Evolutionary conservation across 148 eudicot genomes (phyloP).

Genomic region (Suaeda aralocaspica): DNA sequence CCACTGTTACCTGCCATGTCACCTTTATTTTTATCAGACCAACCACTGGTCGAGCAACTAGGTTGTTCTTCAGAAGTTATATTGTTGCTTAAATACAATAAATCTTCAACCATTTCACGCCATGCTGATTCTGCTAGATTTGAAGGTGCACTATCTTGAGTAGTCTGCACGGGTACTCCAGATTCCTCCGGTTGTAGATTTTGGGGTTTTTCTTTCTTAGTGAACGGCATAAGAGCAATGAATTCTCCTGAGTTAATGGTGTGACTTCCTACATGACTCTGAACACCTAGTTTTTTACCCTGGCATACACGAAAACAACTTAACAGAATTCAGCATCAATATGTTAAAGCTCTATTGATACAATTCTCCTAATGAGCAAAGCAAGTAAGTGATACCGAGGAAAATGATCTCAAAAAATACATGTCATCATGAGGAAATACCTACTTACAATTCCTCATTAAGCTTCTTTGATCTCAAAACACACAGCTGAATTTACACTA

Average conservation of each 20-base stretch:
- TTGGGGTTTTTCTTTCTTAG: constrained; percentile 46
- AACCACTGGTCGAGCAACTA: constrained; percentile 16
- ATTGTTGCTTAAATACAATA: constrained; percentile 37
- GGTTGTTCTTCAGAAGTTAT: constrained; percentile 24
- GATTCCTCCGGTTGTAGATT: constrained; percentile 29
- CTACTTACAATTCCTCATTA: too few species aligned
- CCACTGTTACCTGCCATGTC: constrained; percentile 13
- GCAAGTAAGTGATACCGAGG: neutral
- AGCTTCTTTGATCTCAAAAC: neutral
- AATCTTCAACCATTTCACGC: constrained; percentile 67
- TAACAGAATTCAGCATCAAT: neutral
- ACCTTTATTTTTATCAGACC: constrained; percentile 13
- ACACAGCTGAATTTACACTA: neutral
- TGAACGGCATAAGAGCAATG: constrained; percentile 66
- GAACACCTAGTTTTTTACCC: constrained; percentile 50
- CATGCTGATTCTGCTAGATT: constrained; percentile 51
- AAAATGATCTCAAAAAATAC: neutral
- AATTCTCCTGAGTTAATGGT: constrained; percentile 44
- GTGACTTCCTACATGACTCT: constrained; percentile 44
- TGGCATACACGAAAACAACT: constrained; percentile 20
- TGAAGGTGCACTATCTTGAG: constrained; percentile 26
- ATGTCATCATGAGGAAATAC: too few species aligned
- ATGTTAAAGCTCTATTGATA: neutral
- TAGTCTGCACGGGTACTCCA: constrained; percentile 20
- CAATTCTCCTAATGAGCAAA: neutral